phyloP scores from a whole-genome alignment of 129 eudicot species.

The Tagetes erecta region DNA sequence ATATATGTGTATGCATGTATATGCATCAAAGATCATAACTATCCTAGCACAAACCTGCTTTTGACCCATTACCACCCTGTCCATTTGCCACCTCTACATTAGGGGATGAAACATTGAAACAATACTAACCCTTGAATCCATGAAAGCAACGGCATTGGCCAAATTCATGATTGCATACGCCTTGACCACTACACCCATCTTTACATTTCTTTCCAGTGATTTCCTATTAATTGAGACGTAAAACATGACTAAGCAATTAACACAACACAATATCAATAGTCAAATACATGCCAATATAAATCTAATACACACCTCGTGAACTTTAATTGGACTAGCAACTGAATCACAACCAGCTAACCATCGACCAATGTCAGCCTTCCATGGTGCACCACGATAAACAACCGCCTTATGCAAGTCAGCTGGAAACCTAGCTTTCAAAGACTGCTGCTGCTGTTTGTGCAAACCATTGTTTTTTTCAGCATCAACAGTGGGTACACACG shows the following conservation, averaged over 20 bases:
- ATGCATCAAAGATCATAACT: no score
- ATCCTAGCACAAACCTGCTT: not conserved
- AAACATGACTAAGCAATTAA: slow-evolving; percentile 27
- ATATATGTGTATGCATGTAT: no score
- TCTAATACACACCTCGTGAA: slow-evolving; percentile 52
- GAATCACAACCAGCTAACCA: slow-evolving; percentile 89
- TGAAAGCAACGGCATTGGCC: slow-evolving; percentile 96
- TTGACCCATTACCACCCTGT: not conserved
- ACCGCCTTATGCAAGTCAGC: slow-evolving; percentile 78
- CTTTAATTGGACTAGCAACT: slow-evolving; percentile 44
- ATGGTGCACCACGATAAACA: slow-evolving; percentile 87
- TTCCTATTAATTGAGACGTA: slow-evolving; percentile 40
- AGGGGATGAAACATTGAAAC: slow-evolving; percentile 17
- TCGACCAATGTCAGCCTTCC: slow-evolving; percentile 87
- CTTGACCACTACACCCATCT: slow-evolving; percentile 80
- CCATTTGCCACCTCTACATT: not conserved
- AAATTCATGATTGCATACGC: slow-evolving; percentile 79
- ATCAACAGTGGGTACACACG: slow-evolving; percentile 39
- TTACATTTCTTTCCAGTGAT: slow-evolving; percentile 77
- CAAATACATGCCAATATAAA: not conserved
- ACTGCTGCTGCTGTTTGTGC: slow-evolving; percentile 29
- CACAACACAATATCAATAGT: not conserved
- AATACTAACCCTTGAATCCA: slow-evolving; percentile 80
- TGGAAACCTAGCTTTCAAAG: slow-evolving; percentile 55
- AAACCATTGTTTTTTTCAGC: slow-evolving; percentile 26